phyloP scores from a whole-genome alignment of 2,329 filamentous ascomycete species.

The Aspergillus pseudoviridinutans region DNA sequence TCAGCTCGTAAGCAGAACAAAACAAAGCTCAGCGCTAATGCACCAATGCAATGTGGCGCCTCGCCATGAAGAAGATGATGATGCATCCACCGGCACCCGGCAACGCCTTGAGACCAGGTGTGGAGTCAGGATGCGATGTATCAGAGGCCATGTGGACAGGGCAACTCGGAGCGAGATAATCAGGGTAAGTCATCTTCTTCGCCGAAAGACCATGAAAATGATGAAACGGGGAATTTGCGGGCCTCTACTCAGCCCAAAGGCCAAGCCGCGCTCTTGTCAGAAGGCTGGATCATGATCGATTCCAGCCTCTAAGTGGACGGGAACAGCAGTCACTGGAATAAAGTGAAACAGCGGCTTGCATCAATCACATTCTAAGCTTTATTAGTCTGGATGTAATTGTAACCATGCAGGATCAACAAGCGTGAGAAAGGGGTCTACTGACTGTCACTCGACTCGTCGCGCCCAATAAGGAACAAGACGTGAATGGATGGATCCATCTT shows the following conservation, averaged over 20 bases:
- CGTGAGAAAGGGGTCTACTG: too few species aligned
- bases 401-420: background rate
- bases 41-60: constrained; percentile 13
- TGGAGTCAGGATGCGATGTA: background rate
- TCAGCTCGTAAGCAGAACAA: background rate
- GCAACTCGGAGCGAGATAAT: background rate
- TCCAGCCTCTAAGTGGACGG: too few species aligned
- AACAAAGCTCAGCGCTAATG: background rate
- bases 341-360: background rate
- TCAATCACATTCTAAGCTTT: background rate
- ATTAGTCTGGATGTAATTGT: background rate
- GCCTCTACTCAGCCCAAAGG: too few species aligned
- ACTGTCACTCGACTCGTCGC: background rate
- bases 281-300: background rate
- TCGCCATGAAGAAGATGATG: constrained; percentile 18
- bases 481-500: too few species aligned
- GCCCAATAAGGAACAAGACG: background rate
- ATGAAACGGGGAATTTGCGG: too few species aligned
- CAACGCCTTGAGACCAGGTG: constrained; percentile 18
- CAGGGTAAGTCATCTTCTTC: background rate
- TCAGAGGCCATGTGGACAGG: background rate
- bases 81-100: constrained; percentile 29
- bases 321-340: background rate
- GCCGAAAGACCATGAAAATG: too few species aligned
- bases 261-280: background rate